These are phyloP conservation scores for Pugionium cornutum DNA, from an alignment of 345 rosid species.

Conservation along the genomic window DNA sequence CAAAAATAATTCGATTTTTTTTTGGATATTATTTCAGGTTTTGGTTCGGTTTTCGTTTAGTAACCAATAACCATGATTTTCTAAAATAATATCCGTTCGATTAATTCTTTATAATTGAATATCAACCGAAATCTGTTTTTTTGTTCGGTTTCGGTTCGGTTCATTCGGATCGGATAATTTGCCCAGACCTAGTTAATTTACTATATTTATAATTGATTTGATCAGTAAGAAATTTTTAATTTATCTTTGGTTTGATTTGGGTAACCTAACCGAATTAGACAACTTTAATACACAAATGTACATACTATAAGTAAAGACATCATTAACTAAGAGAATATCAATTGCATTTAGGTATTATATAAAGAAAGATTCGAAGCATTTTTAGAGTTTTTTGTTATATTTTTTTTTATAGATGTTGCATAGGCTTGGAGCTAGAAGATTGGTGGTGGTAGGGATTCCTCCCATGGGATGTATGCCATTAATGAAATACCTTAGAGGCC, in stretches of 20 bases:
- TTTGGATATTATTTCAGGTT: too few species aligned
- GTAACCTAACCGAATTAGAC: neutral
- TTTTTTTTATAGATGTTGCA: conserved; percentile 54
- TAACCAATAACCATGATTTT: too few species aligned
- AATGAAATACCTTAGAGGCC: conserved; percentile 54
- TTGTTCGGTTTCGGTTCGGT: too few species aligned
- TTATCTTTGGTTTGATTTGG: neutral
- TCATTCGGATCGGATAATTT: too few species aligned
- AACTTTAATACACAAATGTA: neutral
- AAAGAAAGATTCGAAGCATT: neutral
- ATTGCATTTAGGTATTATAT: neutral
- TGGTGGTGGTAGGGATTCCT: conserved; percentile 80
- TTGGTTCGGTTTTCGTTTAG: too few species aligned
- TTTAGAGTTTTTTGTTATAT: conserved; percentile 8
- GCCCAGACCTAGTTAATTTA: too few species aligned
- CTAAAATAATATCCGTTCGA: too few species aligned
- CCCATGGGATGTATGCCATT: conserved; percentile 91
- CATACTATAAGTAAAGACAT: neutral
- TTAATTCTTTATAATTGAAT: too few species aligned
- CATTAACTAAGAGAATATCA: neutral
- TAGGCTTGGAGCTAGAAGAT: conserved; percentile 55
- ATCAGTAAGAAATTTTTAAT: neutral
- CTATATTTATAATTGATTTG: neutral
- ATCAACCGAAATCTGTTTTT: too few species aligned
- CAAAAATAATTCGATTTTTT: too few species aligned